Conservation (phyloP, 331 rosid genomes). For the Telfairia occidentalis region DNA sequence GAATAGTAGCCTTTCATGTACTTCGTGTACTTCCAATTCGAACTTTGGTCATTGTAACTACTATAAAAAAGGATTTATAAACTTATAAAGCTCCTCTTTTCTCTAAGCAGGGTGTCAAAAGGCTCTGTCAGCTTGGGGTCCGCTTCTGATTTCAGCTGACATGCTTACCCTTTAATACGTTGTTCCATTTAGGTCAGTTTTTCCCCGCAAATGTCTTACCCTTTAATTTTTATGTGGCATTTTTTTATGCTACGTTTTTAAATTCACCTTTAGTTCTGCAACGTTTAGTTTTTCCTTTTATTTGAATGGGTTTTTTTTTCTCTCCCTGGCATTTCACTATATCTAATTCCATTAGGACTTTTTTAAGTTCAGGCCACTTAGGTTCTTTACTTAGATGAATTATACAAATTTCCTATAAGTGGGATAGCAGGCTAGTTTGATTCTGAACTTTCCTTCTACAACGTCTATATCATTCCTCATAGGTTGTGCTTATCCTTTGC, state of each 20-base stretch:
- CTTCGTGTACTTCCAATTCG: slow-evolving; percentile 43
- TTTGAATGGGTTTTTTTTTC: slow-evolving; percentile 16
- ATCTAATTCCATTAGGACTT: background rate
- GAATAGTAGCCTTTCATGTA: slow-evolving; percentile 19
- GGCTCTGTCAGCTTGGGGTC: slow-evolving; percentile 61
- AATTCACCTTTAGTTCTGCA: slow-evolving; percentile 35
- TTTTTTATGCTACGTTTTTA: slow-evolving; percentile 34
- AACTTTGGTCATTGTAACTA: slow-evolving; percentile 41
- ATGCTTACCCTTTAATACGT: slow-evolving; percentile 60
- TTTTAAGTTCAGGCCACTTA: background rate
- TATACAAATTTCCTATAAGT: background rate
- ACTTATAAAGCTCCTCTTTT: slow-evolving; percentile 59
- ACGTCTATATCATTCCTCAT: background rate
- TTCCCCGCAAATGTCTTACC: slow-evolving; percentile 35
- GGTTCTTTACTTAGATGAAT: background rate
- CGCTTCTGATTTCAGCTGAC: slow-evolving; percentile 64
- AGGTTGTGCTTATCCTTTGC: background rate
- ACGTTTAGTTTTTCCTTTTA: slow-evolving; percentile 14
- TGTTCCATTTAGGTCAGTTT: slow-evolving; percentile 74
- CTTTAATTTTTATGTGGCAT: slow-evolving; percentile 46
- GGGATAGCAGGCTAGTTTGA: background rate
- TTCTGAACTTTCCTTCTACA: background rate
- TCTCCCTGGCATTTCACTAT: slow-evolving; percentile 10
- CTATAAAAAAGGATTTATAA: slow-evolving; percentile 26
- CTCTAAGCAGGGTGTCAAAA: slow-evolving; percentile 65